Conservation (phyloP, 441 rosid species). For the Sinapis alba region DNA sequence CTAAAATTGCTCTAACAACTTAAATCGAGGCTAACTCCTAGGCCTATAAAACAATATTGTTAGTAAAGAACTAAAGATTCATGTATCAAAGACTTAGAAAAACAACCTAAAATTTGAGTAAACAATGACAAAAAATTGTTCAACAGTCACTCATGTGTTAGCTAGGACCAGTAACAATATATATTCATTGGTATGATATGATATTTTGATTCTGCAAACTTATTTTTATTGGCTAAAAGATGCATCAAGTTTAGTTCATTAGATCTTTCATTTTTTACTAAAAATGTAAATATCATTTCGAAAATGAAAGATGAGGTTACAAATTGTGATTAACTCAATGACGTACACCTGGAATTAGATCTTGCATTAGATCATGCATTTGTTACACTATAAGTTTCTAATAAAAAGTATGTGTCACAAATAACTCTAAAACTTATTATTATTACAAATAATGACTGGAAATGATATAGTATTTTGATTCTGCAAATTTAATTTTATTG, state of each 20-base stretch:
- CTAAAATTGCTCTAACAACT: neutral
- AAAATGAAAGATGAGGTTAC: too few species aligned
- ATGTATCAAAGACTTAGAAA: neutral
- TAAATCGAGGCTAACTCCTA: neutral
- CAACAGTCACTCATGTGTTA: neutral
- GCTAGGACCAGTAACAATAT: too few species aligned
- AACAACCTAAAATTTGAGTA: neutral
- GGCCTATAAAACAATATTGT: neutral
- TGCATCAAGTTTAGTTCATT: too few species aligned
- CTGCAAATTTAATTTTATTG: neutral
- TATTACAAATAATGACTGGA: neutral
- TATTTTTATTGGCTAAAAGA: too few species aligned
- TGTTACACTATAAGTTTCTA: neutral
- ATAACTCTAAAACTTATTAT: neutral
- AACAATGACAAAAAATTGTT: neutral
- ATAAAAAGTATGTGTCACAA: neutral
- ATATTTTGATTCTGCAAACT: too few species aligned
- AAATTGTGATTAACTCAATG: too few species aligned
- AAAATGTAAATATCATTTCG: too few species aligned
- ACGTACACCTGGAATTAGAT: too few species aligned
- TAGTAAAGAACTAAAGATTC: neutral
- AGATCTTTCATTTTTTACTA: too few species aligned
- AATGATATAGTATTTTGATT: neutral
- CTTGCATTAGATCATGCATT: too few species aligned
- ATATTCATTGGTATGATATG: too few species aligned